phyloP scores from a whole-genome alignment of 1,284 basidiomycete species.

The Malassezia pachydermatis region DNA sequence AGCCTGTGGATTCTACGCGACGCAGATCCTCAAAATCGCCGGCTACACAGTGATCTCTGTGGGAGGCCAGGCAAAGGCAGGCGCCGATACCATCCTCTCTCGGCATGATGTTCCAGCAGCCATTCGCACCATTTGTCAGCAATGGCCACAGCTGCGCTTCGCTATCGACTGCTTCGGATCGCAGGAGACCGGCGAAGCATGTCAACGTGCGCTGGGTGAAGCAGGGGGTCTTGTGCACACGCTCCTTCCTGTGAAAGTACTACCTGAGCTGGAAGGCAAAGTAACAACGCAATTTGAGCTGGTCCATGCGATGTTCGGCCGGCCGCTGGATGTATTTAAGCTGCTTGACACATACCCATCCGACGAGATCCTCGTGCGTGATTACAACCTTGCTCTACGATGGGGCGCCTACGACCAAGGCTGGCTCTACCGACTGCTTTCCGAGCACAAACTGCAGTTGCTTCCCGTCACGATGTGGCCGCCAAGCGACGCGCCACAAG shows the following conservation, averaged over 20 bases:
- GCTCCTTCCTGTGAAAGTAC: background rate
- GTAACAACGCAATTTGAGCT: background rate
- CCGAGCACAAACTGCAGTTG: too few relatives aligned
- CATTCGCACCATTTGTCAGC: background rate
- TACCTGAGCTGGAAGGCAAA: background rate
- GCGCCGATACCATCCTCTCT: background rate
- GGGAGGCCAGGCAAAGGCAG: background rate
- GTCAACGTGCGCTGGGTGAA: background rate
- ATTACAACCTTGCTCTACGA: background rate
- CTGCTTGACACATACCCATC: background rate
- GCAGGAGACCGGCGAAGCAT: background rate
- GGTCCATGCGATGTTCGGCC: background rate
- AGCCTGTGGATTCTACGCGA: background rate
- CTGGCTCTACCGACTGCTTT: too few relatives aligned
- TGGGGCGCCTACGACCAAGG: background rate
- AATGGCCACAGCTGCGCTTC: background rate
- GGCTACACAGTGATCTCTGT: background rate
- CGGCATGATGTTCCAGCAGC: background rate
- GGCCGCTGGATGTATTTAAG: background rate
- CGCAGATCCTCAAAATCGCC: background rate
- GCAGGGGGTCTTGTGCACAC: background rate
- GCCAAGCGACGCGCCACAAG: too few relatives aligned
- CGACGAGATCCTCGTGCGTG: background rate
- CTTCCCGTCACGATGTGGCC: background rate
- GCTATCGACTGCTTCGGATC: background rate